Percentiles rank a stretch among this genome's conserved stretches.
Conservation (phyloP, 192 early-diverging fungal species). For the Diversispora eburnea region DNA sequence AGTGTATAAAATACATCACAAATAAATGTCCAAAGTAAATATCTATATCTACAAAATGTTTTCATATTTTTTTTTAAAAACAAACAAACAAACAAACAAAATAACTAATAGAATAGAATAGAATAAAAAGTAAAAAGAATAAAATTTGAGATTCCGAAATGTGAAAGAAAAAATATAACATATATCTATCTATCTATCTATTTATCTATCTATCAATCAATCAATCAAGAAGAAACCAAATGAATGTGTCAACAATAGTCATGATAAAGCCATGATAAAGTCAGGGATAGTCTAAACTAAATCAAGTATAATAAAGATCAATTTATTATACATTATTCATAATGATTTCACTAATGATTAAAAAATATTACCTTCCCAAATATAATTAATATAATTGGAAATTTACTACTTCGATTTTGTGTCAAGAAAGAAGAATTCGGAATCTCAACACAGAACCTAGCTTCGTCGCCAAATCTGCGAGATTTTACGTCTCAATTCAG, state of each 20-base stretch:
- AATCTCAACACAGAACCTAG: neutral
- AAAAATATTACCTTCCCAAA: neutral
- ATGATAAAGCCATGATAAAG: no score
- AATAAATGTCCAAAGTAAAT: neutral
- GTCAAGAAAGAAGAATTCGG: neutral
- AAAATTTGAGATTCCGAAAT: neutral
- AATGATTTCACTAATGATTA: no score
- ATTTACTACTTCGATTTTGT: neutral
- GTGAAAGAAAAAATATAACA: no score
- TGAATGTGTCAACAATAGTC: no score
- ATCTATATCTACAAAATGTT: slow-evolving; percentile 15
- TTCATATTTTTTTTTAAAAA: neutral
- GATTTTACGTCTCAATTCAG: slow-evolving; percentile 17
- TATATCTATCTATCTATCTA: no score
- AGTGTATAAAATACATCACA: neutral
- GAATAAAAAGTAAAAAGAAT: neutral
- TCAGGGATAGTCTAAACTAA: no score
- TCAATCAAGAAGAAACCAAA: no score
- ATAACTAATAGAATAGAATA: neutral
- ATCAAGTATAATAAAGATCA: no score
- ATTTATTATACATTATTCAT: no score
- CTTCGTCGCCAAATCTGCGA: slow-evolving; percentile 15
- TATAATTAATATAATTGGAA: neutral
- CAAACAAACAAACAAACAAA: neutral
- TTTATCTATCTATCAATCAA: no score